Evolutionary conservation across 495 filamentous ascomycete genomes (phyloP), one percentile per base, ranked within the genome.

Genomic region (Aspergillus olivimuriae): DNA sequence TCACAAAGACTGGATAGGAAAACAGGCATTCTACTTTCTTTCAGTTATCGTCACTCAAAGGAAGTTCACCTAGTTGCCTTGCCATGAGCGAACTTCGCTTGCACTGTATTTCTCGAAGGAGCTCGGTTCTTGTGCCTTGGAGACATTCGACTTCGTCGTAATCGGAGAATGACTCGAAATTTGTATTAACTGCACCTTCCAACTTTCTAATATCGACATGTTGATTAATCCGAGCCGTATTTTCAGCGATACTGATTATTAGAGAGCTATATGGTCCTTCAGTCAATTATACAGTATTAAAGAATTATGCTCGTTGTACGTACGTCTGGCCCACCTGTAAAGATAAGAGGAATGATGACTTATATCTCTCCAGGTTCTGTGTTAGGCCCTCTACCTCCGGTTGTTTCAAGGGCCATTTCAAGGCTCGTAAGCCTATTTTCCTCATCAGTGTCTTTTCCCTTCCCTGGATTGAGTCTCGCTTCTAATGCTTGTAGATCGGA

Each of bases 401-500:
- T 8, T 53, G 50, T 41, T 58, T 53, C 41, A 66, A 22, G 7
- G 60, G 57, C 55, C 60, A 63, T 11, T 58, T 63, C 12, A 61
- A 50, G 31, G 60, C 48, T 52, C 52, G 46, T 19, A 60, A 43
- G 34, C 59, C 57, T 31, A 60, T 0, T 49, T 53, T 58, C n/a
- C 41, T 55, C 50, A 61, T 60, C 11, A 54, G 37, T 4, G 32
- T 59, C n/a, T 18, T 55, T 55, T 52, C 46, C 49, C 19, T 47
- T 53, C 35, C 51, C 51, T 20, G 43, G 45, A 53, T 58, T 44
- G 34, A 62, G 34, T 48, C 32, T 57, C 40, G 34, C 48, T 48
- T 62, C 43, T 39, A 62, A 59, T 15, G 32, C 51, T 39, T 20
- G 46, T 21, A 62, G 53, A 34, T 59, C 46, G 33, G 46, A 51